Conservation (phyloP, 176 grass and related monocot species). For the Carex pumila region DNA sequence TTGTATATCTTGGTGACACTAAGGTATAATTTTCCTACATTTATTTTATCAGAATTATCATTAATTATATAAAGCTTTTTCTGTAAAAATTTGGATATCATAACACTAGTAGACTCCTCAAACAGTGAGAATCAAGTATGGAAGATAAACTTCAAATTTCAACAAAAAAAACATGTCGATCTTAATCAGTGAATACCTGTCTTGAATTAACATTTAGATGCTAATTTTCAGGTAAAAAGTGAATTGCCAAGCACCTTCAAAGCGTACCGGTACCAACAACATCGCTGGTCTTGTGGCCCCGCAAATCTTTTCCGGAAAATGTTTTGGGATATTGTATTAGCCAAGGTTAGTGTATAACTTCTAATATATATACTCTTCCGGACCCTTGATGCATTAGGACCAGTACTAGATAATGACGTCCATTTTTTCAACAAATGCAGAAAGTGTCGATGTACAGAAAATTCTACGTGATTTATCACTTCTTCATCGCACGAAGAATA, state of each 20-base stretch:
- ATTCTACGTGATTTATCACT: constrained; percentile 38
- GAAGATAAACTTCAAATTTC: background rate
- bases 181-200: background rate
- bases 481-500: constrained; percentile 36
- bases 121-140: background rate
- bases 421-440: constrained; percentile 22
- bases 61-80: background rate
- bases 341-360: constrained; percentile 19
- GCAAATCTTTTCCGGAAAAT: constrained; percentile 38
- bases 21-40: constrained; percentile 20
- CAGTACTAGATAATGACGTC: background rate
- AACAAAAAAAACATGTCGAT: background rate
- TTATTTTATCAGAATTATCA: background rate
- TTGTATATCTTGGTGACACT: constrained; percentile 26
- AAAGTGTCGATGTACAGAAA: constrained; percentile 31
- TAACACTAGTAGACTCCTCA: background rate
- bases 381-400: background rate
- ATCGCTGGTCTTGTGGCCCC: constrained; percentile 44
- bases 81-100: background rate
- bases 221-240: constrained; percentile 30
- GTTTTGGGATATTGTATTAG: constrained; percentile 15
- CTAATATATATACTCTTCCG: background rate
- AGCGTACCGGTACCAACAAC: constrained; percentile 42
- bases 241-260: constrained; percentile 50
- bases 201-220: background rate